A percentile compares a stretch with the other conserved stretches of the same genome.
Conservation (phyloP, 192 early-diverging fungal genomes). For the Dissophora globulifera region DNA sequence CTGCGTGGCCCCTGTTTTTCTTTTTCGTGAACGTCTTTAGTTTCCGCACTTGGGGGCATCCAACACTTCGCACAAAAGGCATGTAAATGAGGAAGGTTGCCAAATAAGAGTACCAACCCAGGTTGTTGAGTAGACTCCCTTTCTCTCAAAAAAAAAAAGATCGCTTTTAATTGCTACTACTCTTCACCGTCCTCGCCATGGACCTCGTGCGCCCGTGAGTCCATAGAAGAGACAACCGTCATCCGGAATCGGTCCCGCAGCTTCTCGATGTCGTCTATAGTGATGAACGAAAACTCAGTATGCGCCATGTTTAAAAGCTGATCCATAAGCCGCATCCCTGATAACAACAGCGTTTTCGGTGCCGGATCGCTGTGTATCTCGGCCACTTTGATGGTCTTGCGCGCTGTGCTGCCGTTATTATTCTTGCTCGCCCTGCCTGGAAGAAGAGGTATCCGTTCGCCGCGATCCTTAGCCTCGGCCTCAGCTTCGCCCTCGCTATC, state of each 20-base stretch:
- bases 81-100: too few relatives aligned
- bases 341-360: too few relatives aligned
- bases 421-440: background rate
- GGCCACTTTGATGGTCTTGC: background rate
- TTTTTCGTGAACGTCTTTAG: too few relatives aligned
- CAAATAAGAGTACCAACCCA: too few relatives aligned
- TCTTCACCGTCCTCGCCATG: background rate
- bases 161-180: too few relatives aligned
- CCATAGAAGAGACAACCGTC: constrained; percentile 29
- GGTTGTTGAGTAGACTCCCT: too few relatives aligned
- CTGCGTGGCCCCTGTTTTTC: too few relatives aligned
- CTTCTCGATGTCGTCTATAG: constrained; percentile 13
- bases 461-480: background rate
- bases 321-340: constrained; percentile 20
- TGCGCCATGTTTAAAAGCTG: constrained; percentile 19
- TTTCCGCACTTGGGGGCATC: too few relatives aligned
- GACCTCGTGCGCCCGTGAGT: background rate
- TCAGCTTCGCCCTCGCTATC: background rate
- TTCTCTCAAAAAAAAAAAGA: too few relatives aligned
- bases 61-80: too few relatives aligned
- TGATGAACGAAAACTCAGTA: constrained; percentile 40
- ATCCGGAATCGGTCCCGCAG: constrained; percentile 45
- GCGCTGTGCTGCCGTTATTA: background rate
- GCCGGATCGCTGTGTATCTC: too few relatives aligned
- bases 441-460: background rate